A percentile compares a stretch with the other conserved stretches of the same genome.
Conservation (phyloP, 75 land plant species). For the Adiantum capillusveneris region DNA sequence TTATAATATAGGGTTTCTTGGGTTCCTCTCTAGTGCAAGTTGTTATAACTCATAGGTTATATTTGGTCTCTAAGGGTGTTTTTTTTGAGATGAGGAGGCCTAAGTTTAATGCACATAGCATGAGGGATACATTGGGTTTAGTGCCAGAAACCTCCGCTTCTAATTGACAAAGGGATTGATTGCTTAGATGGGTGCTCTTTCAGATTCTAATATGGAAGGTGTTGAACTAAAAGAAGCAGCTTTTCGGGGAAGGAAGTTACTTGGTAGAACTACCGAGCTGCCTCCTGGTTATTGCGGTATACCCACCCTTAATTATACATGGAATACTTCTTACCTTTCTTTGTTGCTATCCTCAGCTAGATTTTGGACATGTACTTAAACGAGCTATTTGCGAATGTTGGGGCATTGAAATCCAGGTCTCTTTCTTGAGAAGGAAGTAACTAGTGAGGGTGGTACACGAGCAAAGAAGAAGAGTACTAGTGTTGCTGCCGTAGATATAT, state of each 20-base stretch:
- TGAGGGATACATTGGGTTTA: too few relatives aligned
- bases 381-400: not conserved
- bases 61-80: too few relatives aligned
- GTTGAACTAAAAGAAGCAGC: slow-evolving; percentile 26
- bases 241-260: slow-evolving; percentile 21
- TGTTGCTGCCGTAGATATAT: slow-evolving; percentile 9
- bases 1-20: too few relatives aligned
- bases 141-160: too few relatives aligned
- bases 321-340: too few relatives aligned
- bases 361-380: not conserved
- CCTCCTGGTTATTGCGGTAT: slow-evolving; percentile 22
- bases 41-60: too few relatives aligned
- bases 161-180: too few relatives aligned
- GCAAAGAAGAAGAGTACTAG: not conserved
- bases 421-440: slow-evolving; percentile 4
- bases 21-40: too few relatives aligned
- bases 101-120: too few relatives aligned
- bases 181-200: too few relatives aligned
- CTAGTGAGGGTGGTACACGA: slow-evolving; percentile 9
- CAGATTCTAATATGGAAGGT: slow-evolving; percentile 12
- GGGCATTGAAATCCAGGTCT: not conserved
- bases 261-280: slow-evolving; percentile 19
- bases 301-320: not conserved
- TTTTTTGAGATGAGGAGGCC: too few relatives aligned
- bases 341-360: not conserved